Percentiles rank a stretch among this genome's conserved stretches.
These are phyloP conservation scores for Lactarius trivialis DNA, from an alignment of 768 basidiomycete genomes.

Conservation along the genomic window DNA sequence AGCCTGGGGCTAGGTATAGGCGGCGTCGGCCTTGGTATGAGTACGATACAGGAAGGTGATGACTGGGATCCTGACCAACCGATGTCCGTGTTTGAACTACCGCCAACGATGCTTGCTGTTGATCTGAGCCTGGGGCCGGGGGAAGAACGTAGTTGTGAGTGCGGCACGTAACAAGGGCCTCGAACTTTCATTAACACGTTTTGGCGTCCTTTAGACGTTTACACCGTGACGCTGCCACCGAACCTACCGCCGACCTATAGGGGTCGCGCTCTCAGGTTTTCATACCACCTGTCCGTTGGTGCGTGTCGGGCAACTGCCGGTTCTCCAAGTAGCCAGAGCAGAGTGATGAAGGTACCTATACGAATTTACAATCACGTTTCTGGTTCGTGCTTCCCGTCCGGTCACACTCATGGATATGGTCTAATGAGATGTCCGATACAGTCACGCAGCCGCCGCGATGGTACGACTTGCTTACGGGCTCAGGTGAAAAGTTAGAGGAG, in stretches of 20 bases:
- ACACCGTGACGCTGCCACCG: constrained; percentile 66
- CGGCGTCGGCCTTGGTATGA: constrained; percentile 22
- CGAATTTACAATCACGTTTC: constrained; percentile 83
- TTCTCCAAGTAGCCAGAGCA: constrained; percentile 47
- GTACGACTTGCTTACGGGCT: constrained; percentile 14
- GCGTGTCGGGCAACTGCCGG: constrained; percentile 58
- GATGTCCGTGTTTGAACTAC: constrained; percentile 80
- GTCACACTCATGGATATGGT: neutral
- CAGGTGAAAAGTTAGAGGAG: constrained; percentile 15
- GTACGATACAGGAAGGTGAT: constrained; percentile 29
- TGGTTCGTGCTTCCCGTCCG: constrained; percentile 36
- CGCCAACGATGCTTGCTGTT: constrained; percentile 83
- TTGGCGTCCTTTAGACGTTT: constrained; percentile 52
- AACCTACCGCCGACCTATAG: constrained; percentile 86
- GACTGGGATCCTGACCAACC: constrained; percentile 56
- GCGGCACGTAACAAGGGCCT: neutral
- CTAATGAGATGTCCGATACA: neutral
- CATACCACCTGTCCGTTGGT: constrained; percentile 86
- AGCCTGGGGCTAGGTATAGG: constrained; percentile 32
- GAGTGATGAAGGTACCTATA: constrained; percentile 88
- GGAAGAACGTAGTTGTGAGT: constrained; percentile 76
- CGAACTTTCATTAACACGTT: constrained; percentile 11
- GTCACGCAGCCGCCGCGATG: constrained; percentile 14
- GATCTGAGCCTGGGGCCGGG: constrained; percentile 80
- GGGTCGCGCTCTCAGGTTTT: constrained; percentile 77